These are phyloP conservation scores for Cordia subcordata DNA, from an alignment of 257 asterid species.

Conservation along the genomic window DNA sequence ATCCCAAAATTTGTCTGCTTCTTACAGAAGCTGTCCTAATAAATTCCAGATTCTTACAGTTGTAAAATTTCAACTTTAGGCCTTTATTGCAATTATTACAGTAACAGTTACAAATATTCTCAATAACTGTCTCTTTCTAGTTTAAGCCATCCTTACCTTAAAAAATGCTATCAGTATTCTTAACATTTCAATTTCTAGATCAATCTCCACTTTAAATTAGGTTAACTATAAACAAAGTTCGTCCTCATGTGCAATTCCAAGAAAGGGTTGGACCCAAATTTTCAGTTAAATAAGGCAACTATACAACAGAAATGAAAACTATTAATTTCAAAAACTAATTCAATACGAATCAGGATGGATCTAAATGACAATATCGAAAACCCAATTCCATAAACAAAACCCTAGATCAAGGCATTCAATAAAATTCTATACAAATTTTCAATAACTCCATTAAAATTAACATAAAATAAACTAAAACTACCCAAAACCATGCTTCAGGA, in stretches of 20 bases:
- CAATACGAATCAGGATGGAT: neutral
- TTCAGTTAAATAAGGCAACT: neutral
- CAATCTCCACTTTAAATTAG: no score
- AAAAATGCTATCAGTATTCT: neutral
- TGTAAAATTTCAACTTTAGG: no score
- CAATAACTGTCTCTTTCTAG: no score
- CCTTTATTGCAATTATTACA: no score
- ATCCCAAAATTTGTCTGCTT: neutral
- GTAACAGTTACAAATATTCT: no score
- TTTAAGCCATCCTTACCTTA: neutral
- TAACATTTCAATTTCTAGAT: neutral
- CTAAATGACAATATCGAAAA: neutral
- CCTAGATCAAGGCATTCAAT: neutral
- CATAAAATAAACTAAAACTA: no score
- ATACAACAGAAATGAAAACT: no score
- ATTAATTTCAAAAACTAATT: neutral
- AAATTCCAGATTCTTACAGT: slow-evolving; percentile 5
- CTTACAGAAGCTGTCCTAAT: slow-evolving; percentile 5
- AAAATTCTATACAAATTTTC: no score
- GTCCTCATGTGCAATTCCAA: no score
- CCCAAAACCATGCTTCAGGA: neutral
- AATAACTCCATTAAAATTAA: neutral
- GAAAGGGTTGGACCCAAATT: neutral
- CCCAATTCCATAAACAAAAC: no score
- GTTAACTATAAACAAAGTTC: no score